Conservation (phyloP, 2,329 filamentous ascomycete genomes). For the Scorias spongiosa region DNA sequence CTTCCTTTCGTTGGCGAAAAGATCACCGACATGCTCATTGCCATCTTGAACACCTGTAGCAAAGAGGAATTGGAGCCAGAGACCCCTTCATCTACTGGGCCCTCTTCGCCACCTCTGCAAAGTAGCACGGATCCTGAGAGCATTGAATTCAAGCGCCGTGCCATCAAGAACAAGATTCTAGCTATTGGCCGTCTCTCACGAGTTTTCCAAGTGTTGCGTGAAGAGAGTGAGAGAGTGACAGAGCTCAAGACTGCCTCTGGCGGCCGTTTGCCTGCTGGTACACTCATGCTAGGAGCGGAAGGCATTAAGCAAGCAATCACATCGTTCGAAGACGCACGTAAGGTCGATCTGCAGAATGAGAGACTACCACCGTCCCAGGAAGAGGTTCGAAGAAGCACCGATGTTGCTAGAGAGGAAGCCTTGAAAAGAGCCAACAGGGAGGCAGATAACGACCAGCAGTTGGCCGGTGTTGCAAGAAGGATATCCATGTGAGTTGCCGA, state of each 20-base stretch:
- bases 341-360: constrained; percentile 95
- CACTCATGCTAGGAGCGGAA: constrained; percentile 93
- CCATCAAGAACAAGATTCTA: constrained; percentile 99
- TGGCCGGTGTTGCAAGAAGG: constrained; percentile 75
- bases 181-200: constrained; percentile 92
- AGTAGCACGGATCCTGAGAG: constrained; percentile 58
- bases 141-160: constrained; percentile 83
- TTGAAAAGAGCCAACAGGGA: constrained; percentile 74
- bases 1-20: constrained; percentile 97
- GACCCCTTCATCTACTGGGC: constrained; percentile 57
- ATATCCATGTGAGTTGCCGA: constrained; percentile 73
- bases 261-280: constrained; percentile 81
- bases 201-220: constrained; percentile 94
- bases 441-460: constrained; percentile 77
- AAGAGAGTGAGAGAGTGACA: constrained; percentile 92
- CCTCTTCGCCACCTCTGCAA: constrained; percentile 49
- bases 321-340: constrained; percentile 90
- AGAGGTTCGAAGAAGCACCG: constrained; percentile 70
- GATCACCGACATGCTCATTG: constrained; percentile 97
- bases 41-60: constrained; percentile 96
- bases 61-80: constrained; percentile 92
- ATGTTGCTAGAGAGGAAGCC: constrained; percentile 67
- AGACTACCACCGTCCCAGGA: constrained; percentile 82
- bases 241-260: constrained; percentile 95
- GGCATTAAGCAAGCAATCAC: constrained; percentile 97